Evolutionary conservation across 352 stramenopile species (phyloP).

Genomic region (Aphanomyces euteiches): DNA sequence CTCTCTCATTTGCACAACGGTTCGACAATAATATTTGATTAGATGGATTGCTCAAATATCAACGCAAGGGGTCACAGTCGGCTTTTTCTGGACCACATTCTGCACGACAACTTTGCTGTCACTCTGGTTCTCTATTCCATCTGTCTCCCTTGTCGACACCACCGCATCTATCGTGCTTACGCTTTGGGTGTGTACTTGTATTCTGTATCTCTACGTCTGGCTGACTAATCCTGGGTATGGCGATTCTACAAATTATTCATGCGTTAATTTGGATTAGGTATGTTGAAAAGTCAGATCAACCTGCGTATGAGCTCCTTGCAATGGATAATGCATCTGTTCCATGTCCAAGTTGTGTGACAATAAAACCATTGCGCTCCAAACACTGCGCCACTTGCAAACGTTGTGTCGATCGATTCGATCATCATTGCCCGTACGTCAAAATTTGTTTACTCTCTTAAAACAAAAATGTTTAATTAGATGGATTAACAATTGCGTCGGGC

Average conservation of each 20-base stretch:
- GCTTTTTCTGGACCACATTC: conserved; percentile 71
- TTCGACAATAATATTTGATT: neutral
- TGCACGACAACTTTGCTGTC: conserved; percentile 46
- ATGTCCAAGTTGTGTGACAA: conserved; percentile 73
- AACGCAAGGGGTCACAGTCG: conserved; percentile 50
- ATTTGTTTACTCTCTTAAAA: neutral
- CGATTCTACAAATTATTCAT: conserved; percentile 7
- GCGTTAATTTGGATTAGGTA: conserved; percentile 2
- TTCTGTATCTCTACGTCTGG: conserved; percentile 74
- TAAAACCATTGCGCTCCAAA: conserved; percentile 72
- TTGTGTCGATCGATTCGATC: conserved; percentile 78
- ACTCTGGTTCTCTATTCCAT: conserved; percentile 56
- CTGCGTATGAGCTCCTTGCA: conserved; percentile 71
- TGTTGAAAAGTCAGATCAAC: conserved; percentile 49
- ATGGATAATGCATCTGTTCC: conserved; percentile 58
- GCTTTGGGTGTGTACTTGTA: conserved; percentile 45
- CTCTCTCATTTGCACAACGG: neutral
- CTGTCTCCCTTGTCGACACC: conserved; percentile 33
- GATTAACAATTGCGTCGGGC: conserved; percentile 82
- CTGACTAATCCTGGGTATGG: conserved; percentile 70
- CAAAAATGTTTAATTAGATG: conserved; percentile 35
- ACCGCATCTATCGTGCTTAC: conserved; percentile 40
- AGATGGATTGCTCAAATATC: conserved; percentile 53
- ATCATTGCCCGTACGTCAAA: conserved; percentile 55
- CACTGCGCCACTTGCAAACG: conserved; percentile 74